Base-by-base conservation (phyloP, 2,329 filamentous ascomycete genomes). In the Macrophomina tecta region DNA sequence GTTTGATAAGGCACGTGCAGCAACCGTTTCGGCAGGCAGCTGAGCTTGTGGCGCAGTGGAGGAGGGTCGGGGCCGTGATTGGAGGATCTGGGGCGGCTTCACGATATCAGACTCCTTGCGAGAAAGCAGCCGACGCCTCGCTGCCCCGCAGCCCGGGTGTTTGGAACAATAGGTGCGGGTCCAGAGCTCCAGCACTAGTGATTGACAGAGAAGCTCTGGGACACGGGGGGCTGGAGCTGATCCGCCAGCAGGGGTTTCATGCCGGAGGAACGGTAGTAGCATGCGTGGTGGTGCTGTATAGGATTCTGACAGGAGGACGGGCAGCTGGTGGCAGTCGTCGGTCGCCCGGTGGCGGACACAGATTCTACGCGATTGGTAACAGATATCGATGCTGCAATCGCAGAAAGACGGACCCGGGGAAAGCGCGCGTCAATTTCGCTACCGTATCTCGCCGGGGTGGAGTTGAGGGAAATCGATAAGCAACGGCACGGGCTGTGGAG, bases 381-480 rank as follows among this genome's bases (percentile, higher is more conserved):
- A 36, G 42, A 36, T 48, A 49, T 18, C 42, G 56, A 48, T 48
- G 42, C 23, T 40, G 56, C 40, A 34, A 61, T 36, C 42, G 42
- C 7, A 38, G 18, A n/a, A 5, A 16, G 5, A 45, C 40, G 23
- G 12, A 2, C 23, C 23, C 23, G 1, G 23, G 49, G 4, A 48
- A 34, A 34, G 45, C n/a, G 16, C 36, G 16, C 5, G 40, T 46
- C 56, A 61, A 36, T 49, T 30, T 60, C 55, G 40, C 40, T 28
- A 30, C 53, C n/a, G 28, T 36, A 61, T 61, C 56, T 61, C 16
- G 30, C 56, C 56, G 42, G 40, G 40, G 56, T 61, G 56, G 55
- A 60, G 56, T 34, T 34, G 56, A 36, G 42, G 8, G 9, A 34
- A 34, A 48, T 48, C 56, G 56, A 48, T 61, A 48, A 48, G 56